Evolutionary conservation across 2,329 filamentous ascomycete genomes (phyloP).

Genomic region (Pseudofabraea citricarpa): DNA sequence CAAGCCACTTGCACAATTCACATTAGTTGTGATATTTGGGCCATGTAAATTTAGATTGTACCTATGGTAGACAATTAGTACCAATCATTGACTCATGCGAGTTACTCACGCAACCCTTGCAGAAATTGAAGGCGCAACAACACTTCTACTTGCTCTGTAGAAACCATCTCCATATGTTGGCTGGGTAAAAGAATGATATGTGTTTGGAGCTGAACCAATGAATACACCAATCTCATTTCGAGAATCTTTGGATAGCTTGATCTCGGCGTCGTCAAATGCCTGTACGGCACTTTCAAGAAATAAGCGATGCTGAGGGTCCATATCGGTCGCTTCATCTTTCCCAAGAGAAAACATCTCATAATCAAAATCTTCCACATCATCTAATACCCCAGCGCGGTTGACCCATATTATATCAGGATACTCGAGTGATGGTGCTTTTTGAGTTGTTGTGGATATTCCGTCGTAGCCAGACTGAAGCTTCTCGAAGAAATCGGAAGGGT

Average conservation of each 20-base stretch:
- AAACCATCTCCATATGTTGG: neutral
- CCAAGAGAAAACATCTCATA: slow-evolving; percentile 11
- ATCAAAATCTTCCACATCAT: slow-evolving; percentile 11
- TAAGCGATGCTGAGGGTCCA: slow-evolving; percentile 16
- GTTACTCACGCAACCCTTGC: neutral
- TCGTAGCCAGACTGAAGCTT: neutral
- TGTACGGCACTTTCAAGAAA: slow-evolving; percentile 8
- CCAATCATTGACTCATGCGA: too few species aligned
- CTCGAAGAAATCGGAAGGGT: neutral
- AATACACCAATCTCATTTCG: neutral
- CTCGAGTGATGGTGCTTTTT: neutral
- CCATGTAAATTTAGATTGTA: too few species aligned
- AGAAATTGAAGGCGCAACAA: neutral
- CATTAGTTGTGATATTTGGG: too few species aligned
- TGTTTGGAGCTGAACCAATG: neutral
- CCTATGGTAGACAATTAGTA: too few species aligned
- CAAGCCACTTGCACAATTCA: neutral
- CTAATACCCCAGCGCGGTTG: neutral
- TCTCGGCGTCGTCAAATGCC: slow-evolving; percentile 5
- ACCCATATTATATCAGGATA: neutral
- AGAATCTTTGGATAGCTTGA: neutral
- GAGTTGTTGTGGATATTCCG: neutral
- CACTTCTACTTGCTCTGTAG: neutral
- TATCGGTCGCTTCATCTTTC: slow-evolving; percentile 15
- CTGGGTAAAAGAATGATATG: neutral